phyloP scores from a whole-genome alignment of 108 stramenopile species.

The Cylindrotheca fusiformis region DNA sequence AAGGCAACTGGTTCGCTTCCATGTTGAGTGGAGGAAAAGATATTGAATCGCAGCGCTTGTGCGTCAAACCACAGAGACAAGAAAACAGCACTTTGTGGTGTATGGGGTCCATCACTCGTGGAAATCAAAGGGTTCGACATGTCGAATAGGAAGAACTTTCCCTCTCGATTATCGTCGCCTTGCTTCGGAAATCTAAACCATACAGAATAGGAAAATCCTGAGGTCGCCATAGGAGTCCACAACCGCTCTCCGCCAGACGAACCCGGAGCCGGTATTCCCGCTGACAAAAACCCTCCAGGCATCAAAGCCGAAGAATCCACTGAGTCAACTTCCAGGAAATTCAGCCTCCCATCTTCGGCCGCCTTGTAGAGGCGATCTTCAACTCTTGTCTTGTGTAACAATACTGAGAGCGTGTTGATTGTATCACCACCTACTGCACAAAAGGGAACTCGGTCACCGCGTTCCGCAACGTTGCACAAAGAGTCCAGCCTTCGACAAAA shows the following conservation, averaged over 20 bases:
- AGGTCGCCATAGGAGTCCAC: constrained; percentile 66
- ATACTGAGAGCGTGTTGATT: constrained; percentile 69
- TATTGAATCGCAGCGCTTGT: constrained; percentile 61
- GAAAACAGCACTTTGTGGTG: constrained; percentile 47
- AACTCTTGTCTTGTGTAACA: constrained; percentile 69
- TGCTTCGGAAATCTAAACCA: constrained; percentile 70
- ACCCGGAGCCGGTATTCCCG: constrained; percentile 39
- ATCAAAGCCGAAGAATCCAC: constrained; percentile 61
- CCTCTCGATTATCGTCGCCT: constrained; percentile 43
- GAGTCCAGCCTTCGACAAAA: constrained; percentile 70
- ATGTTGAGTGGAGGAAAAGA: constrained; percentile 62
- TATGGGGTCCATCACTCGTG: constrained; percentile 37
- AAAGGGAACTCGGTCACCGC: constrained; percentile 65
- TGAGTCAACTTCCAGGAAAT: constrained; percentile 75
- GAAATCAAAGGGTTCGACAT: constrained; percentile 56
- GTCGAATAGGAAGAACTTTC: constrained; percentile 73
- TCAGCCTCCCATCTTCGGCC: constrained; percentile 69
- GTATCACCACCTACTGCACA: constrained; percentile 76
- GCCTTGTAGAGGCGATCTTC: constrained; percentile 79
- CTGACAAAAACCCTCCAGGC: constrained; percentile 37
- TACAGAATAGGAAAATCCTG: constrained; percentile 75
- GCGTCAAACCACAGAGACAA: constrained; percentile 83
- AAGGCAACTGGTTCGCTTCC: constrained; percentile 67
- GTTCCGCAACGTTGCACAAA: constrained; percentile 69
- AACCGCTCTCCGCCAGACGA: constrained; percentile 50